Base-by-base conservation (phyloP, 495 filamentous ascomycete genomes). In the Penicillium waksmanii region DNA sequence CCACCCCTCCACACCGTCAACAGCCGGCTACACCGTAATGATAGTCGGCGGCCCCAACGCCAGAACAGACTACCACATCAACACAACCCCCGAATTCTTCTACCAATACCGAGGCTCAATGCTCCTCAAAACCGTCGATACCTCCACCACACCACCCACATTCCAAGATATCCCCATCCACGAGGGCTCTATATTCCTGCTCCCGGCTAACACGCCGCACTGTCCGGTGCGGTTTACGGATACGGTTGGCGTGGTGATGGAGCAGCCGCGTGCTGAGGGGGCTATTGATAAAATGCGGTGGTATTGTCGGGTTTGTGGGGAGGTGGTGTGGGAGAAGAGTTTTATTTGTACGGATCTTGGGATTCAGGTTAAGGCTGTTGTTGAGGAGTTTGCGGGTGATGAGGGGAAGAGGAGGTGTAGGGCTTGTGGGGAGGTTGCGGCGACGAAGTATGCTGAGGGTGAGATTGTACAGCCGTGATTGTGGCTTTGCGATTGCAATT, bases 1-100 rank as follows among this genome's bases (percentile, higher is more conserved):
- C 77, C 87, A 96, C 66, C 78, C 78, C 18, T 73, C 77, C 25
- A 73, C 68, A 2, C 69, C 76, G 8, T 65, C 67, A 3, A 79
- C 77, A 38, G 61, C 77, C 51, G 78, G 78, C 36, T 78, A 80
- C 63, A 81, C 78, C 3, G 77, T 81, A 6, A 81, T 81, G 92
- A 93, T 98, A 62, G 93, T 98, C 56, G 95, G 95, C 66, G 96
- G 95, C 13, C 95, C 95, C 55, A 98, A 98, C 74, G 91, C 91
- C 15, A 87, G 95, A 61, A 96, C 93, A 51, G 96, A 98, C 81
- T 98, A 96, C 80, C 95, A 98, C 82, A 96, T 98, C 80, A 98
- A 98, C 79, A 79, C 87, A 52, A 98, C 95, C 0, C 87, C 95
- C 7, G 95, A 98, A 68, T 98, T 92, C 85, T 98, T 98, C 84